phyloP scores from a whole-genome alignment of 257 asterid genomes.

The Fraxinus anomala region DNA sequence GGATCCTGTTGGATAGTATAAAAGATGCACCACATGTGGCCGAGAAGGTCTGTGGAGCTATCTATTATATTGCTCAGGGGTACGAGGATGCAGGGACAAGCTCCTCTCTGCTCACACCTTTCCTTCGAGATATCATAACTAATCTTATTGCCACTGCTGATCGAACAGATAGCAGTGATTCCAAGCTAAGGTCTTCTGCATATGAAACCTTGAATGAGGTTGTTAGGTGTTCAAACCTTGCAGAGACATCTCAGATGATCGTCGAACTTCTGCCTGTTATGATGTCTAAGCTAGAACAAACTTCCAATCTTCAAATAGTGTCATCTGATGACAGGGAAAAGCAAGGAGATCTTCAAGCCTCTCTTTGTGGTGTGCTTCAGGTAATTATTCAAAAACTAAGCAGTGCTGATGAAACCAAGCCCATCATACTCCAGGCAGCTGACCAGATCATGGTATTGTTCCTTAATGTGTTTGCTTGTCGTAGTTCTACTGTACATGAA shows the following conservation, averaged over 20 bases:
- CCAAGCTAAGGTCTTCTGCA: slow-evolving; percentile 70
- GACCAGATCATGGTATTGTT: slow-evolving; percentile 75
- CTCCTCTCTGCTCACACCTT: slow-evolving; percentile 66
- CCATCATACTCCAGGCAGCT: slow-evolving; percentile 62
- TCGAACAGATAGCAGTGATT: slow-evolving; percentile 64
- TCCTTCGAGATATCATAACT: slow-evolving; percentile 56
- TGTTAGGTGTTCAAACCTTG: slow-evolving; percentile 65
- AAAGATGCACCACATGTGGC: slow-evolving; percentile 78
- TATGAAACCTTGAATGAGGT: slow-evolving; percentile 79
- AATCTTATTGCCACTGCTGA: slow-evolving; percentile 65
- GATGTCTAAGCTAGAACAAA: slow-evolving; percentile 70
- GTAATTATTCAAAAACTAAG: slow-evolving; percentile 79
- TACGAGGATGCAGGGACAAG: slow-evolving; percentile 79
- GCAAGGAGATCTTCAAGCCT: slow-evolving; percentile 83
- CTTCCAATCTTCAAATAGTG: slow-evolving; percentile 53
- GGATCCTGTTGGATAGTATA: slow-evolving; percentile 60
- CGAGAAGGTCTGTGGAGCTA: slow-evolving; percentile 83
- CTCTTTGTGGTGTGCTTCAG: slow-evolving; percentile 84
- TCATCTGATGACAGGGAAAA: slow-evolving; percentile 84
- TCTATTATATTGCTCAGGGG: slow-evolving; percentile 84
- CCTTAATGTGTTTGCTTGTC: slow-evolving; percentile 78
- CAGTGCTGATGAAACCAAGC: slow-evolving; percentile 59
- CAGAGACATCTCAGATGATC: slow-evolving; percentile 64
- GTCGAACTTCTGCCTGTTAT: slow-evolving; percentile 63
- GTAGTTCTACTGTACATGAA: slow-evolving; percentile 80